A percentile compares a stretch with the other conserved stretches of the same genome.
Conservation (phyloP, 2,329 filamentous ascomycete species). For the Emergomyces pasteurianus region DNA sequence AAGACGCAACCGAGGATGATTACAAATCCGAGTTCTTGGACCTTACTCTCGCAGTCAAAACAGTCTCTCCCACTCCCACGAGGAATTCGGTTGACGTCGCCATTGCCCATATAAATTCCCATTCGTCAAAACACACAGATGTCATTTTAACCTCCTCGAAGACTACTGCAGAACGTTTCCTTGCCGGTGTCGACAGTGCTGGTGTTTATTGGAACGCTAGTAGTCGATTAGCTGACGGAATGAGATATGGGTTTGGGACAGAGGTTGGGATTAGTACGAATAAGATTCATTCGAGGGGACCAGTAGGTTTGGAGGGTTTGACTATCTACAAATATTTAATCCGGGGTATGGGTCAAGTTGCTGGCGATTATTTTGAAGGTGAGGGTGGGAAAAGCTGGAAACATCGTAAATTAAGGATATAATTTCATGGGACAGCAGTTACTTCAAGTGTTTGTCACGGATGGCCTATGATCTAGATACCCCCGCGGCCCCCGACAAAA, state of each 20-base stretch:
- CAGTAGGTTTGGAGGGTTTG: conserved; percentile 84
- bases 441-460: background rate
- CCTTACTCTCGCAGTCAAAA: conserved; percentile 72
- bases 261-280: conserved; percentile 98
- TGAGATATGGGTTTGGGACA: conserved; percentile 94
- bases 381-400: conserved; percentile 44
- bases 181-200: conserved; percentile 73
- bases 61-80: conserved; percentile 40
- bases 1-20: conserved; percentile 57
- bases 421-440: background rate
- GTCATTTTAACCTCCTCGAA: conserved; percentile 64
- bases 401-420: conserved; percentile 38
- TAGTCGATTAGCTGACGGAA: conserved; percentile 88
- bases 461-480: background rate
- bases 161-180: conserved; percentile 64
- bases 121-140: conserved; percentile 92
- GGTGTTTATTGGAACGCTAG: conserved; percentile 97
- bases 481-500: background rate
- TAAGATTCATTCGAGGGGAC: conserved; percentile 90
- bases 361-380: conserved; percentile 53
- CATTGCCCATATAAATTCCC: conserved; percentile 77
- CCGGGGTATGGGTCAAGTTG: conserved; percentile 70
- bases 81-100: conserved; percentile 50
- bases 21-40: conserved; percentile 85
- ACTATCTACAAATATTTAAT: conserved; percentile 98